phyloP scores from a whole-genome alignment of 1,284 basidiomycete species.

The Grifola frondosa region DNA sequence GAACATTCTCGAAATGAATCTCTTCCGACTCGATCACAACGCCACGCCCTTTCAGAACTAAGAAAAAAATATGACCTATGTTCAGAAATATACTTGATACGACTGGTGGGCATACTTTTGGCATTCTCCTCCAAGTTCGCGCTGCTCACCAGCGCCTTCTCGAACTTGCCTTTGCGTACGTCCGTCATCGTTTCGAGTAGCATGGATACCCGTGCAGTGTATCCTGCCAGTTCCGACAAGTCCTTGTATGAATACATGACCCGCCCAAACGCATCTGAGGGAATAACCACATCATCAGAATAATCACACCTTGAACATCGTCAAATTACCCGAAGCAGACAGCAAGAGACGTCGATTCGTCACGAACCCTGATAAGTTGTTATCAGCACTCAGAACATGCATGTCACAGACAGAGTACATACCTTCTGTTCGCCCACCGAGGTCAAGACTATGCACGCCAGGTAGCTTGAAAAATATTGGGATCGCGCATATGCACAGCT shows the following conservation, averaged over 20 bases:
- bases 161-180: constrained; percentile 80
- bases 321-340: constrained; percentile 74
- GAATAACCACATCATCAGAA: not conserved
- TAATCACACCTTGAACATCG: too few relatives aligned
- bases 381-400: not conserved
- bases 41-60: constrained; percentile 82
- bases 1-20: constrained; percentile 91
- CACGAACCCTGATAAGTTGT: constrained; percentile 68
- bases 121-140: constrained; percentile 78
- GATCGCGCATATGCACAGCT: constrained; percentile 90
- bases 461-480: constrained; percentile 92
- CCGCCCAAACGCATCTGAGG: constrained; percentile 71
- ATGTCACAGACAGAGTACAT: constrained; percentile 11
- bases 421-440: constrained; percentile 89
- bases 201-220: constrained; percentile 88
- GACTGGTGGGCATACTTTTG: constrained; percentile 52
- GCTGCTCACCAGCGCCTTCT: constrained; percentile 85
- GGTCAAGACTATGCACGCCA: constrained; percentile 64
- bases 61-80: not conserved
- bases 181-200: constrained; percentile 93
- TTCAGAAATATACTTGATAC: not conserved
- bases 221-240: constrained; percentile 92
- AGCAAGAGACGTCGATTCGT: constrained; percentile 91
- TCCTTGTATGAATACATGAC: constrained; percentile 98
- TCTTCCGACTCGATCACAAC: constrained; percentile 81